A percentile compares a stretch with the other conserved stretches of the same genome.
phyloP scores from a whole-genome alignment of 2,329 filamentous ascomycete genomes.

The Cercospora janseana region DNA sequence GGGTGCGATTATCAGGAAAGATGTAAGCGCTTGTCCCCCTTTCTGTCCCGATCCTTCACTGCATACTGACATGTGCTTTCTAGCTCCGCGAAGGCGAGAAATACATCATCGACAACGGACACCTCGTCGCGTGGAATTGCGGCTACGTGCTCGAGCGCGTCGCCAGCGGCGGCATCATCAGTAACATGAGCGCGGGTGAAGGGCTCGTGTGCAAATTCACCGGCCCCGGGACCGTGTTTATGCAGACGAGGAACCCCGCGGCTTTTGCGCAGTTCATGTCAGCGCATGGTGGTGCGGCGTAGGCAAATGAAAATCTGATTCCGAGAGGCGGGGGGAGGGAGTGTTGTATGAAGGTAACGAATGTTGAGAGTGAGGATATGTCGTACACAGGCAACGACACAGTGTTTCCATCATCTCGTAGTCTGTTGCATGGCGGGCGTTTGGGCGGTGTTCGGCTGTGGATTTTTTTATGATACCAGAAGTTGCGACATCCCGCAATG shows the following conservation, averaged over 20 bases:
- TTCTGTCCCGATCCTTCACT: neutral
- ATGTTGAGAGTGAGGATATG: no score
- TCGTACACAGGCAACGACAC: no score
- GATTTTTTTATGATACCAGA: no score
- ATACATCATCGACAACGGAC: slow-evolving; percentile 71
- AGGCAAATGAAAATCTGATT: neutral
- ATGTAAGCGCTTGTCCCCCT: slow-evolving; percentile 57
- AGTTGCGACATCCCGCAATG: no score
- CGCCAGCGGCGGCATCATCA: slow-evolving; percentile 88
- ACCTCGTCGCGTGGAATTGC: slow-evolving; percentile 86
- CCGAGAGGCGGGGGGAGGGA: neutral
- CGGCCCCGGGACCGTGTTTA: slow-evolving; percentile 82
- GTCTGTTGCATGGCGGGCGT: no score
- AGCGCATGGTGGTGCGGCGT: slow-evolving; percentile 35
- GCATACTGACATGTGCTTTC: neutral
- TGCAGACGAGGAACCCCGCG: slow-evolving; percentile 85
- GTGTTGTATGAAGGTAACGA: neutral
- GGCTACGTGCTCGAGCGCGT: slow-evolving; percentile 90
- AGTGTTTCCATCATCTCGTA: no score
- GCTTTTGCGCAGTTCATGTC: slow-evolving; percentile 57
- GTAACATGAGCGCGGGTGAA: slow-evolving; percentile 75
- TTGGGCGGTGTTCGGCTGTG: no score
- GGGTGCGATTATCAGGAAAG: slow-evolving; percentile 91
- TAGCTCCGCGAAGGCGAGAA: slow-evolving; percentile 66
- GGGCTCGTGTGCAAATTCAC: slow-evolving; percentile 93